A percentile compares a stretch with the other conserved stretches of the same genome.
phyloP scores from a whole-genome alignment of 768 basidiomycete species.

The Russula compacta region DNA sequence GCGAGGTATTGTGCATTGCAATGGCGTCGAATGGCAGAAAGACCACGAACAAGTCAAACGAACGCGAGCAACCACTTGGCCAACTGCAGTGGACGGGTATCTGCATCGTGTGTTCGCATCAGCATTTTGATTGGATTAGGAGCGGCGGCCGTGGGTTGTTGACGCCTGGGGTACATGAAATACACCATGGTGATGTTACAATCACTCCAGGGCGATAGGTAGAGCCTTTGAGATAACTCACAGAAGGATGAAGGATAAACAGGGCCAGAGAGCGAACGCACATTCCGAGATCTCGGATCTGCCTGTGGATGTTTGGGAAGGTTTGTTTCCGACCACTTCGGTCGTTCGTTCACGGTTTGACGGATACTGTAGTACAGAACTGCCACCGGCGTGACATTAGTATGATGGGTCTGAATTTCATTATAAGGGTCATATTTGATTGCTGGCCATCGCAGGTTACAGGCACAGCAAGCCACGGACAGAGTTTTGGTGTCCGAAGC shows the following conservation, averaged over 20 bases:
- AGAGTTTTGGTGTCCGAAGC: not conserved
- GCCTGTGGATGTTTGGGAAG: not conserved
- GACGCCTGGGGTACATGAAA: not conserved
- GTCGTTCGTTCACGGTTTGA: not conserved
- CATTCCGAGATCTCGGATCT: constrained; percentile 4
- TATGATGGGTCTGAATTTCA: not conserved
- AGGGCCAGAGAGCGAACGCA: not conserved
- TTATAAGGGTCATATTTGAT: not conserved
- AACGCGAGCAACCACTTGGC: not conserved
- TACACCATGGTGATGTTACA: not conserved
- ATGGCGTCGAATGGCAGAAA: not conserved
- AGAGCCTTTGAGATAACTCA: not conserved
- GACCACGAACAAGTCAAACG: not conserved
- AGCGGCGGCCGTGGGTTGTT: not conserved
- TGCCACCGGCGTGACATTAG: not conserved
- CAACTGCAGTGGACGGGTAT: not conserved
- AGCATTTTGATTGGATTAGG: not conserved
- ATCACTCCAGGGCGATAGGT: not conserved
- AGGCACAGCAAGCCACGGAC: not conserved
- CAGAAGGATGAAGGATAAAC: not conserved
- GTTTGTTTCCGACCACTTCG: not conserved
- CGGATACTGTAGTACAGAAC: not conserved
- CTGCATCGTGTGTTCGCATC: not conserved
- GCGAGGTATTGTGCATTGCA: not conserved
- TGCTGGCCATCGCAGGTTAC: not conserved